Evolutionary conservation across 2,329 filamentous ascomycete genomes (phyloP).

Genomic region (Hymenoscyphus infarciens): DNA sequence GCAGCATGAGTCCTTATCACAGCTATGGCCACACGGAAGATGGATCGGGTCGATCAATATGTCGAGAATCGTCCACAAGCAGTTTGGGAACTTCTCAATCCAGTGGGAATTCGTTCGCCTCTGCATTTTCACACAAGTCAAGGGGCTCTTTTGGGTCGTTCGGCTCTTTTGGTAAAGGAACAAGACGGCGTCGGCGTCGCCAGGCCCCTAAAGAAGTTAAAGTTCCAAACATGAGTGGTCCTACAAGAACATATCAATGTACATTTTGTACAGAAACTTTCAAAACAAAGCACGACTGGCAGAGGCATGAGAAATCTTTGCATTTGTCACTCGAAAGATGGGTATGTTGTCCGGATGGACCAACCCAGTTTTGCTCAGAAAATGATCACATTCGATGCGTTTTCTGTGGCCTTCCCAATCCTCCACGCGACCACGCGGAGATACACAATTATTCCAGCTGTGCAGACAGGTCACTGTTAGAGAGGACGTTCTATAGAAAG

Average conservation of each 20-base stretch:
- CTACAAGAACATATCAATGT: constrained; percentile 51
- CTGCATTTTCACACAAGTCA: constrained; percentile 56
- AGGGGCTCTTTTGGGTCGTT: constrained; percentile 48
- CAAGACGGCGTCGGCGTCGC: constrained; percentile 32
- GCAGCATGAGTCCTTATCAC: constrained; percentile 49
- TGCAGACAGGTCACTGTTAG: constrained; percentile 58
- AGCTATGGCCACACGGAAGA: constrained; percentile 58
- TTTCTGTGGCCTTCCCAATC: constrained; percentile 56
- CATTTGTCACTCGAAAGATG: constrained; percentile 62
- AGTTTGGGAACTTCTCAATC: constrained; percentile 60
- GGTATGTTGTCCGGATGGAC: constrained; percentile 60
- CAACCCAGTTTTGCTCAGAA: constrained; percentile 53
- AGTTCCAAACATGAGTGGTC: constrained; percentile 41
- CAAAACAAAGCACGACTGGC: constrained; percentile 66
- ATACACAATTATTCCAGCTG: constrained; percentile 60
- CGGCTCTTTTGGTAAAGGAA: constrained; percentile 30
- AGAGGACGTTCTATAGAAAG: constrained; percentile 64
- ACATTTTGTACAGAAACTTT: constrained; percentile 68
- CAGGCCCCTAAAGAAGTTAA: constrained; percentile 41
- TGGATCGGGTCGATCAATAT: constrained; percentile 54
- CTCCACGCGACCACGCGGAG: constrained; percentile 54
- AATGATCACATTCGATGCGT: constrained; percentile 56
- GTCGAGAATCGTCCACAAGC: constrained; percentile 57
- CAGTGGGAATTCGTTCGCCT: constrained; percentile 55
- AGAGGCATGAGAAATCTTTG: constrained; percentile 66